Percentiles rank a stretch among this genome's conserved stretches.
Conservation (phyloP, 768 basidiomycete genomes). For the Phlebiopsis gigantea region DNA sequence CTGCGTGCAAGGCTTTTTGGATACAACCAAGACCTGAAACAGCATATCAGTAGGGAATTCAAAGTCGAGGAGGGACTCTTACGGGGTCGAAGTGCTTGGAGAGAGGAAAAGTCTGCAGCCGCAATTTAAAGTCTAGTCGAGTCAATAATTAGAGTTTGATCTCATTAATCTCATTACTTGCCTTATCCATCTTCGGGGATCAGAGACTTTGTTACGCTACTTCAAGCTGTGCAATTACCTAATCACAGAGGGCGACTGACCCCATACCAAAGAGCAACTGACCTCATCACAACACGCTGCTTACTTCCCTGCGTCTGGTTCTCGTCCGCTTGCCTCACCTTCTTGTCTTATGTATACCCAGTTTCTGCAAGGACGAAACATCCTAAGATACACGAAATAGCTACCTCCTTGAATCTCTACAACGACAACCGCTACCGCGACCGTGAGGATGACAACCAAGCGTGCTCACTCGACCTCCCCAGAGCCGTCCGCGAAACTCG, state of each 20-base stretch:
- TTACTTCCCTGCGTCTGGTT: too few species aligned
- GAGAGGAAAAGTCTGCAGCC: not conserved
- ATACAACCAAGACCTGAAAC: not conserved
- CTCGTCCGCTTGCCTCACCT: not conserved
- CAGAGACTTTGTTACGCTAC: too few species aligned
- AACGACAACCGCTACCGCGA: not conserved
- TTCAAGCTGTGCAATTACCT: too few species aligned
- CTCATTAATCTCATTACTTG: too few species aligned
- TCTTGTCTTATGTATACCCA: not conserved
- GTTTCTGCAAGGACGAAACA: not conserved
- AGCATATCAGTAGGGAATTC: not conserved
- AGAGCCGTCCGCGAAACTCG: slow-evolving; percentile 18
- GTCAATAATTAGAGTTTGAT: not conserved
- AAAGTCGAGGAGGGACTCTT: not conserved
- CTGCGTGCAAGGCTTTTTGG: not conserved
- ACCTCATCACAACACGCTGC: too few species aligned
- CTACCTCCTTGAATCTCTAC: not conserved
- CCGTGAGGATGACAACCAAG: not conserved
- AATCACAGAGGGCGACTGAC: too few species aligned
- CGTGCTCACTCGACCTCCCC: not conserved
- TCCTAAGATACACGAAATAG: not conserved
- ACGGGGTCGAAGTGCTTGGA: not conserved
- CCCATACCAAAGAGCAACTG: too few species aligned
- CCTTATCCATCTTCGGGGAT: too few species aligned
- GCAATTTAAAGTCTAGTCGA: not conserved